Conservation (phyloP, 352 stramenopile species). For the Globisporangium rhizosaccharum region DNA sequence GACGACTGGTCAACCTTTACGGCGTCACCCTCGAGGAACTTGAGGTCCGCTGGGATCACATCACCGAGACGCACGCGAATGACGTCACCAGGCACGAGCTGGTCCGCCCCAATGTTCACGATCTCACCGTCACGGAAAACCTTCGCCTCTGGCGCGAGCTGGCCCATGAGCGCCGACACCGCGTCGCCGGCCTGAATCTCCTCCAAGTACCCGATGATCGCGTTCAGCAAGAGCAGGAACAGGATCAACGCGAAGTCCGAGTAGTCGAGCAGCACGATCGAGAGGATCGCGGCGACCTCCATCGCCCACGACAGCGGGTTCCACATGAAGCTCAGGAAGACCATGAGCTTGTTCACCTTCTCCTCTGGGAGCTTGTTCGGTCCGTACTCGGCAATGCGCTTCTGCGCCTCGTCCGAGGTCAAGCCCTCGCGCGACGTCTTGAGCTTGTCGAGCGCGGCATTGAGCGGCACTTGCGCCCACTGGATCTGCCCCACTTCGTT, state of each 20-base stretch:
- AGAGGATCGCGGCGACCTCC: slow-evolving; percentile 64
- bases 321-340: slow-evolving; percentile 81
- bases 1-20: slow-evolving; percentile 90
- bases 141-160: slow-evolving; percentile 80
- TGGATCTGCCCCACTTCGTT: slow-evolving; percentile 76
- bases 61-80: slow-evolving; percentile 84
- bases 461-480: slow-evolving; percentile 66
- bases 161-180: slow-evolving; percentile 86
- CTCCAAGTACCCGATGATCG: slow-evolving; percentile 77
- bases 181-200: slow-evolving; percentile 84
- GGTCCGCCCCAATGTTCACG: slow-evolving; percentile 54
- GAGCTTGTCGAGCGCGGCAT: slow-evolving; percentile 80
- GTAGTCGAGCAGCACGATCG: slow-evolving; percentile 77
- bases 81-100: slow-evolving; percentile 68
- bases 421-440: slow-evolving; percentile 65
- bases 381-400: slow-evolving; percentile 67
- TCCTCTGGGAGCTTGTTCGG: slow-evolving; percentile 80
- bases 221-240: slow-evolving; percentile 65
- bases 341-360: slow-evolving; percentile 72
- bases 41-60: slow-evolving; percentile 89
- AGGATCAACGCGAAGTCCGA: slow-evolving; percentile 69
- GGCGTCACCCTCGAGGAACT: slow-evolving; percentile 73
- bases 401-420: slow-evolving; percentile 67
- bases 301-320: slow-evolving; percentile 83
- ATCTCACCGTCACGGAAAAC: slow-evolving; percentile 80